These are phyloP conservation scores for Coniochaeta hoffmannii DNA, from an alignment of 2,329 filamentous ascomycete species.

Conservation along the genomic window DNA sequence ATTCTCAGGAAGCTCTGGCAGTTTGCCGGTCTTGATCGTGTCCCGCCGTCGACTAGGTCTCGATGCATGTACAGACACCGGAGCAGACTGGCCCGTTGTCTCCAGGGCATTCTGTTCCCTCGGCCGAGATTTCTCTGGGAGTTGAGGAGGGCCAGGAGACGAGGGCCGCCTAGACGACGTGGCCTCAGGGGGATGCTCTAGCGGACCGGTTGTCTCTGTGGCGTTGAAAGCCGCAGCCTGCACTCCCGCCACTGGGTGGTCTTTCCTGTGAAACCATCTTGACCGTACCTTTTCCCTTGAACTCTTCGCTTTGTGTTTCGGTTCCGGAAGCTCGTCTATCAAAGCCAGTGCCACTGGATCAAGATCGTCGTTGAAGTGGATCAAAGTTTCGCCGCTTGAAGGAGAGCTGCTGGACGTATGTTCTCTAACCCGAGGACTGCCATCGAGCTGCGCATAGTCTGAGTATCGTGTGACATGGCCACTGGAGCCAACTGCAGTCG, in stretches of 20 bases:
- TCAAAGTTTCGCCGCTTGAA: background rate
- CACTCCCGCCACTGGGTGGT: background rate
- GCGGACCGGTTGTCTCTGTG: background rate
- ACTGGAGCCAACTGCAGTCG: background rate
- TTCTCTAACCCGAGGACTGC: background rate
- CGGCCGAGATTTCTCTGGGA: background rate
- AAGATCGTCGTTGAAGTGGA: constrained; percentile 4
- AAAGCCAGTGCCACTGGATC: constrained; percentile 4
- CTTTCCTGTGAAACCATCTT: background rate
- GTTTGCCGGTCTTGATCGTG: background rate
- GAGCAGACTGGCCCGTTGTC: background rate
- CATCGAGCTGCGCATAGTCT: background rate
- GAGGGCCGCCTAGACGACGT: background rate
- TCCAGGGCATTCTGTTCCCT: background rate
- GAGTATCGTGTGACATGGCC: too few relatives aligned
- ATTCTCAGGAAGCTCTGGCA: background rate
- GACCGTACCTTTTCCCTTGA: background rate
- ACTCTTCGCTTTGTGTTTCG: background rate
- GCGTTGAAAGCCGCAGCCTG: background rate
- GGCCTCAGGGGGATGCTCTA: background rate
- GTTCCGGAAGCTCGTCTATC: constrained; percentile 4
- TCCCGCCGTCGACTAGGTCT: background rate
- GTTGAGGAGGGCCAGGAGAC: background rate
- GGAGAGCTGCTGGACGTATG: background rate
- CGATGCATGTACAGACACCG: background rate